These are phyloP conservation scores for Lineolata rhizophorae DNA, from an alignment of 495 filamentous ascomycete species.

Conservation along the genomic window DNA sequence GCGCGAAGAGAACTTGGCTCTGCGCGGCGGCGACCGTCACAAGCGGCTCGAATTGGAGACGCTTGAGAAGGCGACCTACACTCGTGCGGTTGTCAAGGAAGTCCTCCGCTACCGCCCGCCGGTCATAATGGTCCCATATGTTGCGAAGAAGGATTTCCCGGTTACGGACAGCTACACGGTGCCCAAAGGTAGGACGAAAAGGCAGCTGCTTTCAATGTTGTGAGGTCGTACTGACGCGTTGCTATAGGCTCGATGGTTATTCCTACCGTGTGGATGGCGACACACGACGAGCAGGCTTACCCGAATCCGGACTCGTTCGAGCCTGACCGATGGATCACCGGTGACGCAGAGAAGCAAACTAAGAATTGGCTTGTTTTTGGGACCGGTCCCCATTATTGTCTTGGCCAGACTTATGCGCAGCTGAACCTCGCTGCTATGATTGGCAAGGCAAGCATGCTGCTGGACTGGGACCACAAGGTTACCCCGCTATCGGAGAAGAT, in stretches of 20 bases:
- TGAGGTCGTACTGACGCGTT: too few species aligned
- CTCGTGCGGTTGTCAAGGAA: conserved; percentile 83
- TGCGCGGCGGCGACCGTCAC: conserved; percentile 56
- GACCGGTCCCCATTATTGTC: conserved; percentile 88
- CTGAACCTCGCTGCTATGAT: conserved; percentile 78
- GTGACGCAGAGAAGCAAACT: conserved; percentile 70
- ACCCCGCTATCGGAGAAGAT: conserved; percentile 77
- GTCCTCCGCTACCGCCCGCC: conserved; percentile 87
- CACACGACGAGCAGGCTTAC: conserved; percentile 87
- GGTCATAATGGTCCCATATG: conserved; percentile 93
- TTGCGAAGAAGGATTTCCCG: conserved; percentile 89
- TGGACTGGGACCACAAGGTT: conserved; percentile 78
- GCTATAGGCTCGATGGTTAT: conserved; percentile 70
- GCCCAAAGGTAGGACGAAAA: conserved; percentile 46
- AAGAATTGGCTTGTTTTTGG: conserved; percentile 99
- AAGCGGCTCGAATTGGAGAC: conserved; percentile 56
- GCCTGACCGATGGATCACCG: conserved; percentile 82
- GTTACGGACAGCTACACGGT: conserved; percentile 74
- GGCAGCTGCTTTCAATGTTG: too few species aligned
- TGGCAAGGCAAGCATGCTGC: conserved; percentile 74
- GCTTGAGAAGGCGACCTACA: conserved; percentile 75
- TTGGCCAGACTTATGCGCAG: conserved; percentile 87
- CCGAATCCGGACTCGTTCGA: conserved; percentile 71
- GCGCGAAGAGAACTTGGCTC: conserved; percentile 69
- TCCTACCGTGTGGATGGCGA: conserved; percentile 70